Evolutionary conservation across 1,284 basidiomycete species (phyloP).

Genomic region (Hymenochaete sp.): DNA sequence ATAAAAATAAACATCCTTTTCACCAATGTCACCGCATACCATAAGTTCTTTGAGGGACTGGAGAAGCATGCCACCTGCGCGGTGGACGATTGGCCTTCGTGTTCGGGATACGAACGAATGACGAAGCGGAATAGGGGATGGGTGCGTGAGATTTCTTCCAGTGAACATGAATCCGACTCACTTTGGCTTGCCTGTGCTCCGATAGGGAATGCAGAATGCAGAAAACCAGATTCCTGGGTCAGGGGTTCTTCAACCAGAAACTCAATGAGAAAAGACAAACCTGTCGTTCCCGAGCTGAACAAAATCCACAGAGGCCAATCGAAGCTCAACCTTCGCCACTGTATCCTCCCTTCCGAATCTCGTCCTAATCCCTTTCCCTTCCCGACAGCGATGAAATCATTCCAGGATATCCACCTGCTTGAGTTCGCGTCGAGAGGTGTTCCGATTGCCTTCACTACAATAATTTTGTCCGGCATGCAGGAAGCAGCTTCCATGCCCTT

Average conservation of each 20-base stretch:
- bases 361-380: constrained; percentile 38
- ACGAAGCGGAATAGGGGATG: too few species aligned
- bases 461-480: constrained; percentile 36
- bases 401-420: constrained; percentile 49
- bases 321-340: constrained; percentile 57
- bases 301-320: constrained; percentile 84
- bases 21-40: constrained; percentile 65
- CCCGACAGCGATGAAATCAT: constrained; percentile 43
- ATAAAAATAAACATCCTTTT: constrained; percentile 77
- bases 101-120: not conserved
- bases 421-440: constrained; percentile 24
- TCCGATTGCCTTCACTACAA: constrained; percentile 45
- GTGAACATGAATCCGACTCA: constrained; percentile 24
- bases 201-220: too few species aligned
- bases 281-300: constrained; percentile 82
- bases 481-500: constrained; percentile 36
- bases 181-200: constrained; percentile 29
- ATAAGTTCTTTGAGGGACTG: constrained; percentile 77
- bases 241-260: too few species aligned
- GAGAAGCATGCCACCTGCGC: constrained; percentile 80
- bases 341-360: constrained; percentile 42
- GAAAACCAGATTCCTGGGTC: too few species aligned
- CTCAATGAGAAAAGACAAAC: constrained; percentile 27
- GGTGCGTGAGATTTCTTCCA: constrained; percentile 7
- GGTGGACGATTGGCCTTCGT: constrained; percentile 78